A percentile compares a stretch with the other conserved stretches of the same genome.
phyloP scores from a whole-genome alignment of 2,329 filamentous ascomycete species.

The Fusarium poae region DNA sequence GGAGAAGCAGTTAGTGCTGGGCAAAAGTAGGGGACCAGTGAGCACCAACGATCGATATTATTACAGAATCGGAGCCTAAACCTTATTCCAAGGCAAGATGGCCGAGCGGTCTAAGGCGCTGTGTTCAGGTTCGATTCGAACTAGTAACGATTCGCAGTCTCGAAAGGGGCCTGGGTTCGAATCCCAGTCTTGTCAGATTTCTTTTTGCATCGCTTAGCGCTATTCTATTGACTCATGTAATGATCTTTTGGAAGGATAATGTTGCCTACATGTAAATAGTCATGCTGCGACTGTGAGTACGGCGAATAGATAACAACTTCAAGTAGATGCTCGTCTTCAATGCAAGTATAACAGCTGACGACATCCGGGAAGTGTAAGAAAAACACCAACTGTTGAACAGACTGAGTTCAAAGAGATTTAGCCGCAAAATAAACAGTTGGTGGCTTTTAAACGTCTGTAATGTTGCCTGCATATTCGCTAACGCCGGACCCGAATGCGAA shows the following conservation, averaged over 20 bases:
- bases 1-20: no score
- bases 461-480: background rate
- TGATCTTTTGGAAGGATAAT: no score
- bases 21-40: no score
- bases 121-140: slow-evolving; percentile 6
- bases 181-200: slow-evolving; percentile 7
- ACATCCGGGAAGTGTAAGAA: no score
- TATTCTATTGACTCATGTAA: no score
- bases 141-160: slow-evolving; percentile 11
- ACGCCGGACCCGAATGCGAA: background rate
- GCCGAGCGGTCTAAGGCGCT: slow-evolving; percentile 12
- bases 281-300: no score
- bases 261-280: no score
- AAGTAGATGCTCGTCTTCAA: no score
- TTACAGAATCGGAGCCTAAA: rapidly evolving
- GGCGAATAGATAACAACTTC: no score
- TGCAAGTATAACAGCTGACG: no score
- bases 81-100: background rate
- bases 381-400: no score
- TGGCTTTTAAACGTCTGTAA: background rate
- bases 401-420: background rate
- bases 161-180: slow-evolving; percentile 12
- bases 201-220: background rate
- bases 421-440: background rate
- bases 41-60: no score